Base-by-base conservation (phyloP, 164 flowering plant species). In the Buxus sempervirens region DNA sequence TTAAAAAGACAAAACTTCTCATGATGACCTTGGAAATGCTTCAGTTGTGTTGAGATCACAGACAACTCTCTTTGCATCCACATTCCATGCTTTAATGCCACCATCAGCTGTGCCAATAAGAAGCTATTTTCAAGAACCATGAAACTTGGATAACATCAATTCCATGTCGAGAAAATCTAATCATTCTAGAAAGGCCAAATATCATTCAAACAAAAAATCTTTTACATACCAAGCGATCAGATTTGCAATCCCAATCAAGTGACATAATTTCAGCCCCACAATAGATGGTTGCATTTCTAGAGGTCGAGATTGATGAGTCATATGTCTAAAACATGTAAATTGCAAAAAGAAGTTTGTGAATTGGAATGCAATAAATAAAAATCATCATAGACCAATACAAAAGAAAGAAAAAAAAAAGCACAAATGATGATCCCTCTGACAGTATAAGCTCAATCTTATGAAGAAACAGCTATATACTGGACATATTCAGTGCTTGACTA, bases 61-160 rank as follows among this genome's bases (percentile, higher is more conserved):
- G 21, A 91, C 97, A 73, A 94, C 98, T 80, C 97, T 84, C 81
- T 94, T 94, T 69, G 98, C 96, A 84, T 94, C 98, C 71, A 86
- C 98, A 82, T 94, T 94, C 98, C 98, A 94, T 70, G 98, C 97
- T 81, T 94, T 94, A 68, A 94, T 86, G 70, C 97, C 92, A 41
- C 93, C 91, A 85, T 87, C 85, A 75, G 91, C 89, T 73, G 97
- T 91, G 71, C 97, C 98, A 72, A 94, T 91, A 75, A 94, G 91
- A 78, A 91, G 93, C 98, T 94, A 83, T 76, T 72, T 64, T 76
- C 74, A 80, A 81, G 69, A 80, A 82, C 64, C 26, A 73, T 54
- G 77, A 65, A 67, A 59, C 49, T 70, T 54, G 76, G 23, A 73
- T 63, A 51, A 18, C 38, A 41, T 15, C 26, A 64, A 71, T 61